phyloP scores from a whole-genome alignment of 176 grass and related monocot genomes.

The Canna indica region DNA sequence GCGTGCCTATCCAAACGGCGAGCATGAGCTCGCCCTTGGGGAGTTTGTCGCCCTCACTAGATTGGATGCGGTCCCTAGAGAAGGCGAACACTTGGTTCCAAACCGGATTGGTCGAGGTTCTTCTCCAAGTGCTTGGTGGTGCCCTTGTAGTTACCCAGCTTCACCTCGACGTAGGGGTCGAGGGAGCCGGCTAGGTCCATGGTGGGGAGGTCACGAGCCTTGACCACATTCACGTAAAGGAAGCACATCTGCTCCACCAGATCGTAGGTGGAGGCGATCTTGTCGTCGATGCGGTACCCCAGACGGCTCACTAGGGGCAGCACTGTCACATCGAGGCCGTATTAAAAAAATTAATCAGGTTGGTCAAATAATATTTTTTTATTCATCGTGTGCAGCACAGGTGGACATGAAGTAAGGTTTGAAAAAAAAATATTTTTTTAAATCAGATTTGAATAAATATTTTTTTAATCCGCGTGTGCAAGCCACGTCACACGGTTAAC shows the following conservation, averaged over 20 bases:
- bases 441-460: too few species aligned
- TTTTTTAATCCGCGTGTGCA: too few species aligned
- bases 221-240: slow-evolving; percentile 87
- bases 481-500: too few species aligned
- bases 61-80: slow-evolving; percentile 50
- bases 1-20: slow-evolving; percentile 86
- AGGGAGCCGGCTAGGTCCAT: slow-evolving; percentile 53
- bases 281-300: slow-evolving; percentile 37
- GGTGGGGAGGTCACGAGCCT: slow-evolving; percentile 71
- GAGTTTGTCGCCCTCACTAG: slow-evolving; percentile 62
- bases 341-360: too few species aligned
- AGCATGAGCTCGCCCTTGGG: slow-evolving; percentile 77
- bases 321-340: slow-evolving; percentile 64
- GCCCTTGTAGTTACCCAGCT: slow-evolving; percentile 90
- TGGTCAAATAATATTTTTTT: too few species aligned
- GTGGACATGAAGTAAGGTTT: too few species aligned
- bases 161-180: slow-evolving; percentile 83
- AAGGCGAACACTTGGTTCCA: slow-evolving; percentile 95
- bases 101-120: slow-evolving; percentile 36
- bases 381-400: too few species aligned
- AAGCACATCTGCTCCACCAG: slow-evolving; percentile 80
- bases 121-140: slow-evolving; percentile 27
- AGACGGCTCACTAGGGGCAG: slow-evolving; percentile 59
- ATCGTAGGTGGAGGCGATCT: slow-evolving; percentile 90
- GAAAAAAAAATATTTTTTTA: too few species aligned